Evolutionary conservation across 768 basidiomycete species (phyloP).

Genomic region (Mycena belliarum): DNA sequence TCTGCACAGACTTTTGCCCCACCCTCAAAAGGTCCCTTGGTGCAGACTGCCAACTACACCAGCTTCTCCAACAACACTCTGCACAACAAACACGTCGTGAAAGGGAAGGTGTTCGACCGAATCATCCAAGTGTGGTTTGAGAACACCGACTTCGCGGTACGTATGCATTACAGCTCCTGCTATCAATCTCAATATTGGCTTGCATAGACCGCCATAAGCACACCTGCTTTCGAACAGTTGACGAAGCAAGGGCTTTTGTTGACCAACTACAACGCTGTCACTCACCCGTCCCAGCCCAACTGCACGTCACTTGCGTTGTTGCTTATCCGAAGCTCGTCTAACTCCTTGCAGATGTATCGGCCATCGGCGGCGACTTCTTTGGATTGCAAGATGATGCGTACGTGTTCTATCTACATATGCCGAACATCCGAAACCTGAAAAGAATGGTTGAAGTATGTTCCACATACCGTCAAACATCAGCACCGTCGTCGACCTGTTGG

Average conservation of each 20-base stretch:
- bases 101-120: slow-evolving; percentile 46
- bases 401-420: not conserved
- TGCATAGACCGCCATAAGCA: not conserved
- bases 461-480: slow-evolving; percentile 50
- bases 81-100: slow-evolving; percentile 34
- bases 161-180: too few species aligned
- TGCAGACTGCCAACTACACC: slow-evolving; percentile 39
- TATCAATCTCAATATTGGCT: slow-evolving; percentile 4
- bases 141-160: slow-evolving; percentile 47
- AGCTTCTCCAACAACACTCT: slow-evolving; percentile 46
- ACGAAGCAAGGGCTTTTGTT: slow-evolving; percentile 20
- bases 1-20: slow-evolving; percentile 3
- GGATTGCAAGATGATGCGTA: slow-evolving; percentile 39
- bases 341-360: not conserved
- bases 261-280: slow-evolving; percentile 37
- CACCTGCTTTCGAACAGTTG: not conserved
- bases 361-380: not conserved
- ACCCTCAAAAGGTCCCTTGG: slow-evolving; percentile 4
- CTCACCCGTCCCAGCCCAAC: slow-evolving; percentile 54
- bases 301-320: slow-evolving; percentile 18
- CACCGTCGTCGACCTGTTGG: slow-evolving; percentile 36
- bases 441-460: slow-evolving; percentile 18
- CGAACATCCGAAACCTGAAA: not conserved
- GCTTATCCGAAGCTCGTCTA: not conserved
- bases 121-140: slow-evolving; percentile 54